Conservation (phyloP, 2,329 filamentous ascomycete species). For the Remersonia thermophila region DNA sequence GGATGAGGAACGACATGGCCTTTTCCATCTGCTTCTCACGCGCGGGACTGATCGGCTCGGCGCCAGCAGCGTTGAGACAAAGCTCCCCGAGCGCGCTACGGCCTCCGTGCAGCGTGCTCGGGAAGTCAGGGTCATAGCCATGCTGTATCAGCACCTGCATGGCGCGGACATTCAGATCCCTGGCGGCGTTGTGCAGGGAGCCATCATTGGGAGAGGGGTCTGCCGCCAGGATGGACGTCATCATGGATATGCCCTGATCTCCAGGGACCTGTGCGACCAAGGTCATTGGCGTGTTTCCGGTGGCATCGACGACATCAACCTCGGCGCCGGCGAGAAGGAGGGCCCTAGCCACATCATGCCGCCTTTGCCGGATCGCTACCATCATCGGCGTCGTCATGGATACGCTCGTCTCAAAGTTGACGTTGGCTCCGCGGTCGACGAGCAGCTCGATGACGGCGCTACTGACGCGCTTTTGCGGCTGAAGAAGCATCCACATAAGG, state of each 20-base stretch:
- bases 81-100: conserved; percentile 52
- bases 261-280: conserved; percentile 46
- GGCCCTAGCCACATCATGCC: conserved; percentile 44
- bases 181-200: conserved; percentile 52
- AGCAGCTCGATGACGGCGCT: conserved; percentile 44
- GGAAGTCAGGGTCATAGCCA: conserved; percentile 53
- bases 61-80: conserved; percentile 42
- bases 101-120: conserved; percentile 48
- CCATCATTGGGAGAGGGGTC: conserved; percentile 50
- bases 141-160: conserved; percentile 45
- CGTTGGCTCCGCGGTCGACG: conserved; percentile 41
- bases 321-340: conserved; percentile 48
- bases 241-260: conserved; percentile 39
- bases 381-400: conserved; percentile 47
- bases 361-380: conserved; percentile 42
- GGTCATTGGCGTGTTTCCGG: conserved; percentile 46
- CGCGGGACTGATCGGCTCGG: conserved; percentile 30
- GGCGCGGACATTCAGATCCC: conserved; percentile 43
- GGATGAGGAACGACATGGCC: conserved; percentile 43
- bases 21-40: conserved; percentile 44
- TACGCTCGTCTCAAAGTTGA: conserved; percentile 40
- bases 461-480: conserved; percentile 51
- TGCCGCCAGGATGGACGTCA: conserved; percentile 41
- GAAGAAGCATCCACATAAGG: conserved; percentile 48
- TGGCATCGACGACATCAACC: conserved; percentile 43